Conservation (phyloP, 116 monocot genomes). For the Dioscorea cayenensis region DNA sequence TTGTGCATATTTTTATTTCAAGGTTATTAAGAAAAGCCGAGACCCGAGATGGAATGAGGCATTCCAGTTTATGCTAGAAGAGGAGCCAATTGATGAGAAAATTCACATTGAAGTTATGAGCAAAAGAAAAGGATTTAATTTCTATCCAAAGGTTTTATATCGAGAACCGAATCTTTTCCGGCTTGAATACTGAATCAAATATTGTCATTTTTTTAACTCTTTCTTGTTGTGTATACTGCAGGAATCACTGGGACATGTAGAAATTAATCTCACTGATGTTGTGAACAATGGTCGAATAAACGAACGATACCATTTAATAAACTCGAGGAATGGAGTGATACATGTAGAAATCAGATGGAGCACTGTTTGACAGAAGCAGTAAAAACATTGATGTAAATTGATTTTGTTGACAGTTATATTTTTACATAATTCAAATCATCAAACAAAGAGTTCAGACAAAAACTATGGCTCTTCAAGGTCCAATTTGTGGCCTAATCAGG, state of each 20-base stretch:
- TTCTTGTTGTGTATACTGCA: no score
- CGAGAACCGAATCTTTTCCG: not conserved
- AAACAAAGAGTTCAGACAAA: not conserved
- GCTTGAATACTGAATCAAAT: not conserved
- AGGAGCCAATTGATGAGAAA: slow-evolving; percentile 52
- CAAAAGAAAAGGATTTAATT: slow-evolving; percentile 39
- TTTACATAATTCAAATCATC: no score
- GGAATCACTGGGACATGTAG: slow-evolving; percentile 71
- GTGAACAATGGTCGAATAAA: slow-evolving; percentile 73
- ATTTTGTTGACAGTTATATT: not conserved
- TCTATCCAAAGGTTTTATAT: slow-evolving; percentile 38
- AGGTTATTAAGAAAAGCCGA: slow-evolving; percentile 66
- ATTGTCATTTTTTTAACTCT: not conserved
- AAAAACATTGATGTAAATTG: slow-evolving; percentile 1
- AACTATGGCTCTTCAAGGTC: no score
- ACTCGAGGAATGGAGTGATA: slow-evolving; percentile 67
- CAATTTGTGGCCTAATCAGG: no score
- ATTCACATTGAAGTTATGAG: slow-evolving; percentile 72
- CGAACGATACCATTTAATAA: slow-evolving; percentile 65
- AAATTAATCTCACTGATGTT: slow-evolving; percentile 66
- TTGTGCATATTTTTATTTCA: not conserved
- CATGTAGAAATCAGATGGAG: slow-evolving; percentile 73
- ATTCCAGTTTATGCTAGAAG: slow-evolving; percentile 80
- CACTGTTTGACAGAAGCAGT: slow-evolving; percentile 27
- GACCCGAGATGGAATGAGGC: slow-evolving; percentile 80